Conservation (phyloP, 2,329 filamentous ascomycete genomes). For the Cryphonectria japonica region DNA sequence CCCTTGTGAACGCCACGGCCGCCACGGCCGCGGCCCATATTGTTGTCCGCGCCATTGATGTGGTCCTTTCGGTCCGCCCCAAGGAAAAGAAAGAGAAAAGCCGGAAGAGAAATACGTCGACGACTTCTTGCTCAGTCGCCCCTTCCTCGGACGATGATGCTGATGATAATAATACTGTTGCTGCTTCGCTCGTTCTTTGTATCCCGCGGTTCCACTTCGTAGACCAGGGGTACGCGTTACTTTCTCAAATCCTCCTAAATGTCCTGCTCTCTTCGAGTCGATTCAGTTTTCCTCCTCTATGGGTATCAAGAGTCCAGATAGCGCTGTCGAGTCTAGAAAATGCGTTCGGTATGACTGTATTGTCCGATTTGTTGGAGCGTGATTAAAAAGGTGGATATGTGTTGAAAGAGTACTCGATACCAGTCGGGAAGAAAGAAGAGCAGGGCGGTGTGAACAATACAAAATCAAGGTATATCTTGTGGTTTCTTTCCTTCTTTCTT, state of each 20-base stretch:
- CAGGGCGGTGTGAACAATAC: constrained; percentile 33
- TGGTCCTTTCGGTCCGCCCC: constrained; percentile 4
- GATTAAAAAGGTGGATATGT: constrained; percentile 30
- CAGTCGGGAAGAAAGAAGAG: constrained; percentile 30
- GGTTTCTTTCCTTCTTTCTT: constrained; percentile 23
- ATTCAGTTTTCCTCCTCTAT: constrained; percentile 27
- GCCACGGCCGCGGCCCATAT: constrained; percentile 36
- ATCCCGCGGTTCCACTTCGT: constrained; percentile 6
- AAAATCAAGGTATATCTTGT: constrained; percentile 22
- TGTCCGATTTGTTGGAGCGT: constrained; percentile 18
- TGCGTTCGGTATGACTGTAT: constrained; percentile 21
- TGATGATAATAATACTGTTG: constrained; percentile 3
- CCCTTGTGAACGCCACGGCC: constrained; percentile 44
- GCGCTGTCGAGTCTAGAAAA: constrained; percentile 18
- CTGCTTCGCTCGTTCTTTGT: constrained; percentile 9
- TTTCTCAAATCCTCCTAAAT: constrained; percentile 19
- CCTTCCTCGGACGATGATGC: constrained; percentile 3
- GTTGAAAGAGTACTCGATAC: constrained; percentile 29
- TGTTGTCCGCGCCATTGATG: constrained; percentile 35
- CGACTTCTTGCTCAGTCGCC: constrained; percentile 8
- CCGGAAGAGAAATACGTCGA: neutral
- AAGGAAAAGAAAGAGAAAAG: neutral
- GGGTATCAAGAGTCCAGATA: constrained; percentile 28
- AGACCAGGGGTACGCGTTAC: constrained; percentile 22
- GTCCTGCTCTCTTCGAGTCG: constrained; percentile 18